A percentile compares a stretch with the other conserved stretches of the same genome.
Conservation (phyloP, 1,139 yeast genomes). For the Sugiyamaella japonica region DNA sequence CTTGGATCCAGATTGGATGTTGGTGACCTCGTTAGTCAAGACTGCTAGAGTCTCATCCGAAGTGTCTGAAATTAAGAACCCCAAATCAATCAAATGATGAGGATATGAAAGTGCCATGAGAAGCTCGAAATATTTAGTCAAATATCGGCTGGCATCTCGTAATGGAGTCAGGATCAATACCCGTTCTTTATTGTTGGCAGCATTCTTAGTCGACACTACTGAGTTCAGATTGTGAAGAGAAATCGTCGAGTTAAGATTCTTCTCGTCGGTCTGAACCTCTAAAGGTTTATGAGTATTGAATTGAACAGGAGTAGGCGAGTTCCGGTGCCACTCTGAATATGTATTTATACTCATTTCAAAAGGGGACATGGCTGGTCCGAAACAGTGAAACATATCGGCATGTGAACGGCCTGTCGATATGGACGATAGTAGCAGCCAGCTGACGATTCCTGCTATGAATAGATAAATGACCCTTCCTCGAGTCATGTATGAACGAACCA, state of each 20-base stretch:
- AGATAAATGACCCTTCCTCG: slow-evolving; percentile 21
- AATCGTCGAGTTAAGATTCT: slow-evolving; percentile 29
- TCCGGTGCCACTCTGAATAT: slow-evolving; percentile 34
- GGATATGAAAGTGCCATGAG: slow-evolving; percentile 84
- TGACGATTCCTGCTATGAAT: slow-evolving; percentile 17
- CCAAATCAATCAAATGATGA: slow-evolving; percentile 76
- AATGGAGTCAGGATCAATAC: slow-evolving; percentile 74
- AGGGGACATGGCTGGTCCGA: slow-evolving; percentile 36
- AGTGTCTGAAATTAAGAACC: slow-evolving; percentile 80
- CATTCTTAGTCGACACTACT: slow-evolving; percentile 49
- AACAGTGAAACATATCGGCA: slow-evolving; percentile 28
- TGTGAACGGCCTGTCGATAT: slow-evolving; percentile 24
- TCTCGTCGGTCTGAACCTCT: slow-evolving; percentile 8
- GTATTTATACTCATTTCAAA: slow-evolving; percentile 32
- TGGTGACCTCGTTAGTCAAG: slow-evolving; percentile 49
- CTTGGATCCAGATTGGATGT: slow-evolving; percentile 38
- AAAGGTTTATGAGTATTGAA: slow-evolving; percentile 31
- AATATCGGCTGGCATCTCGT: slow-evolving; percentile 75
- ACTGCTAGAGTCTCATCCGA: slow-evolving; percentile 68
- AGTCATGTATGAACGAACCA: slow-evolving; percentile 16
- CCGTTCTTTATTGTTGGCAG: slow-evolving; percentile 59
- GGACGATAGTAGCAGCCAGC: slow-evolving; percentile 23
- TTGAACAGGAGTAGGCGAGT: slow-evolving; percentile 33
- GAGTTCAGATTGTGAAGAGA: slow-evolving; percentile 50
- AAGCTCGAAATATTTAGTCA: slow-evolving; percentile 82